Percentiles rank a stretch among this genome's conserved stretches.
phyloP scores from a whole-genome alignment of 345 rosid species.

The Xanthoceras sorbifolium region DNA sequence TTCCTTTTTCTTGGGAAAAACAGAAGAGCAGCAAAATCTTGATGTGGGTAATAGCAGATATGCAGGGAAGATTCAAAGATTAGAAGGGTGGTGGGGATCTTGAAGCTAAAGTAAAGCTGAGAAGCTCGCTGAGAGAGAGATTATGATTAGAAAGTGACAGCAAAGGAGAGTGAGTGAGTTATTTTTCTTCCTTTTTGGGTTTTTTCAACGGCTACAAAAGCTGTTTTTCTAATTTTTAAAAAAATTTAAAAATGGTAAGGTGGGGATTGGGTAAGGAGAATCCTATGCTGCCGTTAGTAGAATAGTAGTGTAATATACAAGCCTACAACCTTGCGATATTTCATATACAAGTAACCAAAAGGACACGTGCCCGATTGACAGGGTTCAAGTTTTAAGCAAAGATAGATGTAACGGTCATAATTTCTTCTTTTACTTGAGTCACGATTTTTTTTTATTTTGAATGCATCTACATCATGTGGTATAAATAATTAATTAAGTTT shows the following conservation, averaged over 20 bases:
- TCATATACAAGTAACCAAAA: not conserved
- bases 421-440: not conserved
- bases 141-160: slow-evolving; percentile 5
- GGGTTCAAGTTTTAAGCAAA: not conserved
- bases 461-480: too few relatives aligned
- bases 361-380: not conserved
- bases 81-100: not conserved
- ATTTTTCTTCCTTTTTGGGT: not conserved
- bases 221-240: slow-evolving; percentile 25
- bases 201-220: slow-evolving; percentile 79
- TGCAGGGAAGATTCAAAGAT: slow-evolving; percentile 7
- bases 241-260: slow-evolving; percentile 24
- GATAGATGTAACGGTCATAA: slow-evolving; percentile 28
- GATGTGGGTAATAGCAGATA: not conserved
- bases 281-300: not conserved
- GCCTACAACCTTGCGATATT: not conserved
- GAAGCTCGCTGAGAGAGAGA: too few relatives aligned
- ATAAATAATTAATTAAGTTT: too few relatives aligned
- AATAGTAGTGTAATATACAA: not conserved
- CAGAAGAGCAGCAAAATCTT: slow-evolving; percentile 8
- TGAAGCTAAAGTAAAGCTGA: not conserved
- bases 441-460: too few relatives aligned
- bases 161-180: slow-evolving; percentile 11
- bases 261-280: slow-evolving; percentile 8
- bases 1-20: not conserved